phyloP scores from a whole-genome alignment of 176 grass and related monocot species.

The Triticum aestivum region IWGSC_CS_RefSeq_v2.1 NC_057795.1:620119085-620119584 shows the following conservation, averaged over 20 bases:
- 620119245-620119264: background rate
- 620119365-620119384: background rate
- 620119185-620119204: slow-evolving; percentile 27
- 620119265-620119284: background rate
- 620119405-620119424: background rate
- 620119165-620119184: slow-evolving; percentile 67
- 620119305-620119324: too few relatives aligned
- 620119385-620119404: background rate
- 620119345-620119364: background rate
- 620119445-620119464: background rate
- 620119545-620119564: background rate
- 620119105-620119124: slow-evolving; percentile 39
- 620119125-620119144: slow-evolving; percentile 45
- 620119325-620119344: background rate
- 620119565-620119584: background rate
- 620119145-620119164: slow-evolving; percentile 27
- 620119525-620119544: background rate
- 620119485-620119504: background rate
- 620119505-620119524: background rate
- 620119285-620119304: too few relatives aligned
- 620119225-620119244: slow-evolving; percentile 27
- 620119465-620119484: background rate
- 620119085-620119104: slow-evolving; percentile 11
- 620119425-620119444: background rate
- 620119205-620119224: slow-evolving; percentile 19